Evolutionary conservation across 2,329 filamentous ascomycete species (phyloP).

Genomic region (Alternaria novae-zelandiae): DNA sequence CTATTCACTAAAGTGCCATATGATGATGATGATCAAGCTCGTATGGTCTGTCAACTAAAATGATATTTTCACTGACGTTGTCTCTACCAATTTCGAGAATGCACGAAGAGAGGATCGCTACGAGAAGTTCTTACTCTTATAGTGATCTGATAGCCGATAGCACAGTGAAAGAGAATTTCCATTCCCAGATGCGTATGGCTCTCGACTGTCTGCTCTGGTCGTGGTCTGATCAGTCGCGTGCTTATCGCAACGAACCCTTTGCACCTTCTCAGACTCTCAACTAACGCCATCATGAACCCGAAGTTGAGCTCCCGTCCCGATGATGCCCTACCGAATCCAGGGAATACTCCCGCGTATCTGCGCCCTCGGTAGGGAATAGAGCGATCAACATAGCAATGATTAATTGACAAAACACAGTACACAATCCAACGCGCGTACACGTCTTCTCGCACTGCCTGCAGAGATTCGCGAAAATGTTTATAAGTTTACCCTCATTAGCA

Average conservation of each 20-base stretch:
- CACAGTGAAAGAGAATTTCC: neutral
- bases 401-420: neutral
- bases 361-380: neutral
- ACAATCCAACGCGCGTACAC: neutral
- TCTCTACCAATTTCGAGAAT: neutral
- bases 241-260: neutral
- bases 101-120: neutral
- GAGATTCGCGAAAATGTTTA: neutral
- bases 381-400: neutral
- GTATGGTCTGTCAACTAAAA: neutral
- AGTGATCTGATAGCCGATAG: rapidly evolving
- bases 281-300: neutral
- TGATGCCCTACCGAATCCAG: neutral
- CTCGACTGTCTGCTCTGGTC: neutral
- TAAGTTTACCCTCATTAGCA: neutral
- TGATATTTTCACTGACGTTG: neutral
- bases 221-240: neutral
- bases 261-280: neutral
- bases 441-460: neutral
- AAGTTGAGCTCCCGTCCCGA: neutral
- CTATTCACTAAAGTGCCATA: neutral
- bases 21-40: neutral
- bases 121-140: neutral
- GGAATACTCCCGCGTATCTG: neutral
- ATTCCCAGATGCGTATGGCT: neutral